phyloP scores from a whole-genome alignment of 176 grass and related monocot genomes.

The Pontederia crassipes region DNA sequence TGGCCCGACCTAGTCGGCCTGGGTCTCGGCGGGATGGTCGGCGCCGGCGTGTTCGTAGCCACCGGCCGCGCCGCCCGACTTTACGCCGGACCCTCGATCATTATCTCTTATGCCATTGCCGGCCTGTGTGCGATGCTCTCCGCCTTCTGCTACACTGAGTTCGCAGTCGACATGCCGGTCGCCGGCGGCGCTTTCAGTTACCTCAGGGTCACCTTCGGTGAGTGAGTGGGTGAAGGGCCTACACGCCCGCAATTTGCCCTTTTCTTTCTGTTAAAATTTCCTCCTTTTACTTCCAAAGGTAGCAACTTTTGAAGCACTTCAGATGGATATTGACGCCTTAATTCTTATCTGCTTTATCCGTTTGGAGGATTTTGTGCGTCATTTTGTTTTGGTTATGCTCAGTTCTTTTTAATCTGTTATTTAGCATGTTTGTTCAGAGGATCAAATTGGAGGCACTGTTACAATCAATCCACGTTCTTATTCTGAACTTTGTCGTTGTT shows the following conservation, averaged over 20 bases:
- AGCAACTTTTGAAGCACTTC: too few species aligned
- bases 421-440: too few species aligned
- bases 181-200: conserved; percentile 71
- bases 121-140: conserved; percentile 84
- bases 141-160: conserved; percentile 97
- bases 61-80: conserved; percentile 24
- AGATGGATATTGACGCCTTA: neutral
- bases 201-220: conserved; percentile 75
- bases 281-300: neutral
- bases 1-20: conserved; percentile 85
- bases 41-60: conserved; percentile 37
- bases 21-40: conserved; percentile 45
- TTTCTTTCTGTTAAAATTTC: neutral
- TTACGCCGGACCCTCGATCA: conserved; percentile 30
- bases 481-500: too few species aligned
- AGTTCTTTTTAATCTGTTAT: too few species aligned
- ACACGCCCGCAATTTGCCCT: neutral
- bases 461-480: too few species aligned
- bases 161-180: conserved; percentile 83
- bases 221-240: neutral
- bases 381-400: too few species aligned
- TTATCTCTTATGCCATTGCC: conserved; percentile 80
- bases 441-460: too few species aligned
- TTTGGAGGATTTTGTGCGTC: too few species aligned
- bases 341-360: neutral